A percentile compares a stretch with the other conserved stretches of the same genome.
Conservation (phyloP, 139 green algal species). For the Pedinophyceae sp. region DNA sequence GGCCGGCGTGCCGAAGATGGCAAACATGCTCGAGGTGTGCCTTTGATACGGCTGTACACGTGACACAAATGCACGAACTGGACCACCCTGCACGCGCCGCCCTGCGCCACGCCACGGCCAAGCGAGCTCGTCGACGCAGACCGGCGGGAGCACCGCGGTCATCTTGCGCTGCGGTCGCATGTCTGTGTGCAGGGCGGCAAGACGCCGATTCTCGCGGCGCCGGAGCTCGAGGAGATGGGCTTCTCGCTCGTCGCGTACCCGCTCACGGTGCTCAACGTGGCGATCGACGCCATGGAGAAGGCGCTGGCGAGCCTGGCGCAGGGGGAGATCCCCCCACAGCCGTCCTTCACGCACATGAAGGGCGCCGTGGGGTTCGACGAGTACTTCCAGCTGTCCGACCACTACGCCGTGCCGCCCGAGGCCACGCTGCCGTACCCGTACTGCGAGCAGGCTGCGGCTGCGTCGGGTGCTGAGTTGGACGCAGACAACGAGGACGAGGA, state of each 20-base stretch:
- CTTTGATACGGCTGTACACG: too few relatives aligned
- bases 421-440: too few relatives aligned
- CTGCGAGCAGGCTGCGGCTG: too few relatives aligned
- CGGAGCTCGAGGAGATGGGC: constrained; percentile 60
- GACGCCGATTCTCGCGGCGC: constrained; percentile 68
- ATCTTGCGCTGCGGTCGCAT: too few relatives aligned
- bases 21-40: constrained; percentile 93
- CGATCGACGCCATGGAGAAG: constrained; percentile 45
- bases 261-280: constrained; percentile 61
- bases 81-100: too few relatives aligned
- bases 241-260: constrained; percentile 78
- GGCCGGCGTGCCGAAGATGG: constrained; percentile 50
- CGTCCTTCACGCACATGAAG: constrained; percentile 40
- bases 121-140: too few relatives aligned
- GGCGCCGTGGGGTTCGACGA: constrained; percentile 48
- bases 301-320: constrained; percentile 20
- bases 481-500: too few relatives aligned
- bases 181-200: too few relatives aligned
- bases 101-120: too few relatives aligned
- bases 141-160: too few relatives aligned
- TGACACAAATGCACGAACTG: too few relatives aligned
- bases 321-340: constrained; percentile 16
- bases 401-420: neutral
- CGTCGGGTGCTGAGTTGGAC: too few relatives aligned
- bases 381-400: neutral